Conservation (phyloP, 192 early-diverging fungal species). For the Backusella circina region DNA sequence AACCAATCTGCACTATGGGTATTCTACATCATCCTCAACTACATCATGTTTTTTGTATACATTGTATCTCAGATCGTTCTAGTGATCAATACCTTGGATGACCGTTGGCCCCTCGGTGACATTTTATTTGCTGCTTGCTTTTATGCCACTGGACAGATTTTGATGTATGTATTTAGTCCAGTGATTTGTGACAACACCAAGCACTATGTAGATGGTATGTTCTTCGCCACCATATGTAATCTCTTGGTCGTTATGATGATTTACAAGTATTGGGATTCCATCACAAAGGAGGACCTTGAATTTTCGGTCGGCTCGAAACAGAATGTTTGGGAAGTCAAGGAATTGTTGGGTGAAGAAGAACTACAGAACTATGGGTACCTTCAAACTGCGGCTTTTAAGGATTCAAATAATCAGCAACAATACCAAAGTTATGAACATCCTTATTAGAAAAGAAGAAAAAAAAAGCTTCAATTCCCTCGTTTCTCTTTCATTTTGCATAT, state of each 20-base stretch:
- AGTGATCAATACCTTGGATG: conserved; percentile 91
- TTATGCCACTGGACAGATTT: conserved; percentile 81
- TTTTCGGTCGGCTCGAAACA: conserved; percentile 77
- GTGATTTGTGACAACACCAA: conserved; percentile 84
- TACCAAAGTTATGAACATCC: conserved; percentile 23
- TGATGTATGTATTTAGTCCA: conserved; percentile 75
- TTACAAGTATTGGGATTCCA: conserved; percentile 99
- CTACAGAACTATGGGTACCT: conserved; percentile 27
- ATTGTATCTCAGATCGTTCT: conserved; percentile 87
- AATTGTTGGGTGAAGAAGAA: conserved; percentile 56
- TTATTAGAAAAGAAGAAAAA: background rate
- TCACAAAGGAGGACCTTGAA: conserved; percentile 98
- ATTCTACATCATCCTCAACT: conserved; percentile 85
- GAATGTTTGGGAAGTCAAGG: conserved; percentile 82
- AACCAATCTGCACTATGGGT: conserved; percentile 77
- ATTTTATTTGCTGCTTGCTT: conserved; percentile 87
- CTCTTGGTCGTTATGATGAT: conserved; percentile 97
- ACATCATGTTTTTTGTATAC: conserved; percentile 80
- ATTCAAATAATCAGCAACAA: conserved; percentile 22
- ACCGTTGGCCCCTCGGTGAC: conserved; percentile 95
- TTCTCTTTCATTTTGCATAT: background rate
- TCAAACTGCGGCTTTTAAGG: background rate
- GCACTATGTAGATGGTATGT: conserved; percentile 97
- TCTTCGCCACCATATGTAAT: conserved; percentile 90
- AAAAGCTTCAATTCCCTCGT: background rate